These are phyloP conservation scores for Fusarium haematococcum DNA, from an alignment of 2,329 filamentous ascomycete species.

Conservation along the genomic window DNA sequence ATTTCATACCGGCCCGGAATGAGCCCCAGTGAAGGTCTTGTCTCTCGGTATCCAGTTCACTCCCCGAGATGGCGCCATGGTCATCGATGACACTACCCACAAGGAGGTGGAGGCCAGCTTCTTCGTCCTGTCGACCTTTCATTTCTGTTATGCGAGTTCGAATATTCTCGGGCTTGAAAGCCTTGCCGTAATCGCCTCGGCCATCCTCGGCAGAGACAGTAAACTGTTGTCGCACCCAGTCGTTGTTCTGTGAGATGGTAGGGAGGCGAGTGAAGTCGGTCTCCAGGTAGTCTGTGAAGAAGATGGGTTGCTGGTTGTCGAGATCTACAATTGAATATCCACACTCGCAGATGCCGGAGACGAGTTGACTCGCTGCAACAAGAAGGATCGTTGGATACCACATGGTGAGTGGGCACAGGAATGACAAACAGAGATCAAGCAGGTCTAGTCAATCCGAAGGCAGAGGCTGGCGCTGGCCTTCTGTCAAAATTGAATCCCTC, in stretches of 20 bases:
- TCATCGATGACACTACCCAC: slow-evolving; percentile 61
- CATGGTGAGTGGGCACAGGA: slow-evolving; percentile 17
- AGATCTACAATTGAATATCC: slow-evolving; percentile 70
- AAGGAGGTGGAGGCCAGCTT: slow-evolving; percentile 67
- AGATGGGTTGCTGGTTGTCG: slow-evolving; percentile 53
- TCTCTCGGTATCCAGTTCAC: slow-evolving; percentile 72
- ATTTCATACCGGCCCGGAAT: slow-evolving; percentile 75
- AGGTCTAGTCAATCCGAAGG: not conserved
- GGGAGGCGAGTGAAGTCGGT: slow-evolving; percentile 74
- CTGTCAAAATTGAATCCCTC: not conserved
- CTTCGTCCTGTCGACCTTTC: slow-evolving; percentile 48
- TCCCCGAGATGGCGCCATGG: slow-evolving; percentile 65
- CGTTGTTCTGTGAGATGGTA: slow-evolving; percentile 61
- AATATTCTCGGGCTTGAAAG: slow-evolving; percentile 69
- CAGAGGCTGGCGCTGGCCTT: not conserved
- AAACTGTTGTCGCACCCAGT: slow-evolving; percentile 77
- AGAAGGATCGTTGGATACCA: slow-evolving; percentile 11
- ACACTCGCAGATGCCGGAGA: slow-evolving; percentile 72
- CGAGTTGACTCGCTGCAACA: slow-evolving; percentile 25
- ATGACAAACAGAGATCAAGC: not conserved
- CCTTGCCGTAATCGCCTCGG: slow-evolving; percentile 74
- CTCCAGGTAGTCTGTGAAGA: slow-evolving; percentile 78
- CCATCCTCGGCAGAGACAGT: slow-evolving; percentile 69
- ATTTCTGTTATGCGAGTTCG: slow-evolving; percentile 50
- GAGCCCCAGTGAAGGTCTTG: slow-evolving; percentile 76